A percentile compares a stretch with the other conserved stretches of the same genome.
Evolutionary conservation across 441 rosid genomes (phyloP).

Genomic region (Corymbia citriodora): DNA sequence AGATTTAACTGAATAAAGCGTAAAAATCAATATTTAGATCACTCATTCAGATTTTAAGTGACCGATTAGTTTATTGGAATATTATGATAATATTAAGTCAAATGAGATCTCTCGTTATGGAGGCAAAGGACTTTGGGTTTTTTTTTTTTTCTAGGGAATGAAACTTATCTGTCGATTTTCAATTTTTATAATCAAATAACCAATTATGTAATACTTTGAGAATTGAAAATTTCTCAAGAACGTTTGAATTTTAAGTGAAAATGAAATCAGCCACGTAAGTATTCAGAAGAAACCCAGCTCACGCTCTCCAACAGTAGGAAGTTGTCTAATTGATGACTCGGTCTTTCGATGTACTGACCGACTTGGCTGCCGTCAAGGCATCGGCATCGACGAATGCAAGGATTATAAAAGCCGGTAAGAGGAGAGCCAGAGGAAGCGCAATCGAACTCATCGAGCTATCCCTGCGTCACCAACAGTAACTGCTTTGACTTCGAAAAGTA

Average conservation of each 20-base stretch:
- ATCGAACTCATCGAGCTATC: accelerated
- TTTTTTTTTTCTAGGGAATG: neutral
- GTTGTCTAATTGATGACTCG: neutral
- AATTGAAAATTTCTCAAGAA: no score
- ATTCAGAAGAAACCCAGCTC: neutral
- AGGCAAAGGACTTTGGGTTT: neutral
- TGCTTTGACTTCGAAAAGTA: accelerated
- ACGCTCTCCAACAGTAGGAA: neutral
- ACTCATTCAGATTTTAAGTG: neutral
- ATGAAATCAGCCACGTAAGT: neutral
- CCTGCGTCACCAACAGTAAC: neutral
- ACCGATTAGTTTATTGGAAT: neutral
- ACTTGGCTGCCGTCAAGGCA: neutral
- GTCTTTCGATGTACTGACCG: neutral
- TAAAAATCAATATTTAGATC: no score
- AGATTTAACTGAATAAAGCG: neutral
- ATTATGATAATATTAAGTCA: neutral
- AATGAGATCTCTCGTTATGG: neutral
- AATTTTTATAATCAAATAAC: no score
- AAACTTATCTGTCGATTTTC: neutral
- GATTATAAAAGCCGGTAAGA: neutral
- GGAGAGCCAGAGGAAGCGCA: neutral
- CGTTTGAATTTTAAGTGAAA: no score
- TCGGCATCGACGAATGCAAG: neutral
- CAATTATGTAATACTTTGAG: neutral